These are phyloP conservation scores for Penicillium fimorum DNA, from an alignment of 495 filamentous ascomycete species.

Conservation along the genomic window DNA sequence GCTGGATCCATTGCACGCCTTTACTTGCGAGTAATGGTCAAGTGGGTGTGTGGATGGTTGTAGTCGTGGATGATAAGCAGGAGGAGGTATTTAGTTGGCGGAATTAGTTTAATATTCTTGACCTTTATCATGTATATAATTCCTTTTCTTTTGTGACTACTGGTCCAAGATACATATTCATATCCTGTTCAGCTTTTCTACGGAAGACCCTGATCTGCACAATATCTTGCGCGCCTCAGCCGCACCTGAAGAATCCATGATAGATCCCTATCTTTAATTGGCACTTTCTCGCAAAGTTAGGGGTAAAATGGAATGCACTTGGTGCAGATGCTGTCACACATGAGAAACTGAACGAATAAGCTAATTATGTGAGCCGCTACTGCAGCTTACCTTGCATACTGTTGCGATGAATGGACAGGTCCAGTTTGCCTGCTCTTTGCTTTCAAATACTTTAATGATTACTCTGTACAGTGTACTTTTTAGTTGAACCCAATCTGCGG, in stretches of 20 bases:
- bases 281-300: too few relatives aligned
- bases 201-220: too few relatives aligned
- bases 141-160: not conserved
- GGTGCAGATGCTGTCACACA: not conserved
- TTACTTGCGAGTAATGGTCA: slow-evolving; percentile 54
- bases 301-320: too few relatives aligned
- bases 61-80: slow-evolving; percentile 53
- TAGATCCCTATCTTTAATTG: too few relatives aligned
- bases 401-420: not conserved
- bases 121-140: slow-evolving; percentile 1
- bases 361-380: not conserved
- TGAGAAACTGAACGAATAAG: not conserved
- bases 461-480: too few relatives aligned
- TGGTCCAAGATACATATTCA: not conserved
- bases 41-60: slow-evolving; percentile 63
- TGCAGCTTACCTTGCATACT: not conserved
- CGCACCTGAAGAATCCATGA: too few relatives aligned
- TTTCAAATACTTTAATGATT: not conserved
- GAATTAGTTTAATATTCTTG: not conserved
- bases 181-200: too few relatives aligned
- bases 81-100: slow-evolving; percentile 12
- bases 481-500: not conserved
- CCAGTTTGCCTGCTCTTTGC: not conserved
- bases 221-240: too few relatives aligned
- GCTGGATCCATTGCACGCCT: slow-evolving; percentile 63